Base-by-base conservation (phyloP, 2,329 filamentous ascomycete species). In the Penicillium sp. region DNA sequence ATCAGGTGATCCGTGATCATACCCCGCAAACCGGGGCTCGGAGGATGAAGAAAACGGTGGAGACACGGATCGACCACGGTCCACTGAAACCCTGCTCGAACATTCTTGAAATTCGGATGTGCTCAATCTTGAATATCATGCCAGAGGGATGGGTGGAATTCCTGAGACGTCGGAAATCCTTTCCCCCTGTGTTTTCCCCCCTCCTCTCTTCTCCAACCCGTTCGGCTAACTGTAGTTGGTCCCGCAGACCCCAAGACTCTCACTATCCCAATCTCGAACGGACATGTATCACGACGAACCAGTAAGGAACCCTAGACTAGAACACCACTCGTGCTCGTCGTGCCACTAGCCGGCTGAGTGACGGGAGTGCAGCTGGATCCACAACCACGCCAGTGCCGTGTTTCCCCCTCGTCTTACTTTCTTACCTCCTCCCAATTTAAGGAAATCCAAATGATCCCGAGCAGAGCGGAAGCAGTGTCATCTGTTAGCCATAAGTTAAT, bases 1-100 rank as follows among this genome's bases (percentile, higher is more conserved):
- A 63, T 66, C 64, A 66, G 59, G 59, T 66, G 64, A 65, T 61
- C 56, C 6, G 57, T 62, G 58, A 64, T 56, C 53, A 31, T 60
- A 66, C 65, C 65, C 65, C 65, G 65, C 65, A 66, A 61, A 62
- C 55, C 59, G 53, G 54, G 53, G 46, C 43, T 60, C 46, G 18
- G 46, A 64, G 57, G n/a, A 33, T 52, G 36, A 52, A 31, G 51
- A 46, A 18, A 60, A 56, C 49, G 46, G 60, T 58, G 60, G 63
- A 64, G 60, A 55, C 61, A 49, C 50, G 39, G 61, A 63, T 63
- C 61, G 59, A 51, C 58, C 55, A 60, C 59, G 61, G 56, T 60
- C 61, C 61, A 62, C 61, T 31, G 24, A 31, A 50, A 52, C 51
- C 40, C 49, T 22, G 14, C 22, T 41, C 51, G 43, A 58, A 55